phyloP scores from a whole-genome alignment of 495 filamentous ascomycete genomes.

The Friedmanniomyces endolithicus region DNA sequence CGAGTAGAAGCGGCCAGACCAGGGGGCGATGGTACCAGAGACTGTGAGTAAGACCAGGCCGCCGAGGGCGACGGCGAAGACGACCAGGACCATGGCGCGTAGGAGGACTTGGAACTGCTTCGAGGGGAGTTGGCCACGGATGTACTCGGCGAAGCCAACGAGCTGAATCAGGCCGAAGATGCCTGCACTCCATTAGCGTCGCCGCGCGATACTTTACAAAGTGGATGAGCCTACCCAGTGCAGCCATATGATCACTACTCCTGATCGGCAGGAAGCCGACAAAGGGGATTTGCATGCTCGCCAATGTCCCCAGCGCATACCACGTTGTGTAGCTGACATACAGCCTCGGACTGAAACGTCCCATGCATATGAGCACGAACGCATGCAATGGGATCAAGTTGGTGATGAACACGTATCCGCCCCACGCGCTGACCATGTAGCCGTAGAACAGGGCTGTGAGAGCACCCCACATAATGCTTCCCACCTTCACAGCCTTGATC shows the following conservation, averaged over 20 bases:
- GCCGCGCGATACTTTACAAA: no score
- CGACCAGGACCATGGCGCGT: conserved; percentile 63
- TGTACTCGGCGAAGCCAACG: conserved; percentile 82
- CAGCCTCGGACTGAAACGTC: conserved; percentile 79
- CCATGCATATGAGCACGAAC: conserved; percentile 94
- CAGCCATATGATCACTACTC: conserved; percentile 97
- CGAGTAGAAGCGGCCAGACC: conserved; percentile 98
- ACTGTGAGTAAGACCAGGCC: conserved; percentile 72
- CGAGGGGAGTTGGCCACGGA: conserved; percentile 73
- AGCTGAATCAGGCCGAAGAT: conserved; percentile 94
- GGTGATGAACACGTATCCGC: conserved; percentile 99
- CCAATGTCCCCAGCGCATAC: conserved; percentile 93
- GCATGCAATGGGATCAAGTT: conserved; percentile 92
- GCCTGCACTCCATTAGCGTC: conserved; percentile 42
- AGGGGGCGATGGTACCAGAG: conserved; percentile 85
- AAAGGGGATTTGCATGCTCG: conserved; percentile 99
- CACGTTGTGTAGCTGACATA: conserved; percentile 97
- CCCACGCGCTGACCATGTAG: conserved; percentile 99
- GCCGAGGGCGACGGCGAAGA: conserved; percentile 59
- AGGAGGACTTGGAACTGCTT: conserved; percentile 85
- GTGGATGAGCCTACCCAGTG: conserved; percentile 74
- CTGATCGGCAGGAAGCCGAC: conserved; percentile 94
- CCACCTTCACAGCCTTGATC: conserved; percentile 96
- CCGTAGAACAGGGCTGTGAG: conserved; percentile 95
- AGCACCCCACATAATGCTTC: conserved; percentile 90